Base-by-base conservation (phyloP, 257 asterid genomes). In the Penstemon barbatus region DNA sequence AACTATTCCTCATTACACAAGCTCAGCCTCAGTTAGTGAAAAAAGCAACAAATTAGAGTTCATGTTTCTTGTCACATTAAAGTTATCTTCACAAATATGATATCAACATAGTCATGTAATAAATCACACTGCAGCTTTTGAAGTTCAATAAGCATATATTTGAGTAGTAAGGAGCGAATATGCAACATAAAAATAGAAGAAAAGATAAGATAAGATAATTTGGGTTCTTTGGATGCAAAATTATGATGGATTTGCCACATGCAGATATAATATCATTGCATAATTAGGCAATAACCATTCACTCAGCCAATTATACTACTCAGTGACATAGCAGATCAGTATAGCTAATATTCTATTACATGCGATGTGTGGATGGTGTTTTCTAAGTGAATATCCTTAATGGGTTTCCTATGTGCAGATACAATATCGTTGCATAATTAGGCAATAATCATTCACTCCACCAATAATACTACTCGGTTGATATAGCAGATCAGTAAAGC, bases 381-480 rank as follows among this genome's bases (percentile, higher is more conserved):
- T 40, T 44, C 66, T 45, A 56, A 8, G 39, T n/a, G 64, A 55
- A 57, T 69, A 75, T 36, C 55, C 33, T 25, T 25, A 25, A 25
- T 25, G 33, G 33, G 2, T 25, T 25, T 25, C 33, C 33, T 2
- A 25, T 1, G 33, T 25, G 55, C 39, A 19, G 48, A 52, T 42
- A 66, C 38, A 50, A 15, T 65, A 11, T 36, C 38, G 15, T 58
- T 37, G 48, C 38, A 8, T 45, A 56, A 57, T 41, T 10, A 57
- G 6, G 67, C 18, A 52, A 41, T 45, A 37, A 61, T 41, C 39
- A 57, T 64, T 38, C 49, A 57, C 36, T 39, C 36, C 12, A 10
- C 45, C 67, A 57, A 42, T 50, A 55, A n/a, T 19, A 60, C 63
- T 38, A 50, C 25, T 72, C 66, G 53, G 46, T 55, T 61, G 65